These are phyloP conservation scores for Penicillium cataractarum DNA, from an alignment of 495 filamentous ascomycete species.

Conservation along the genomic window DNA sequence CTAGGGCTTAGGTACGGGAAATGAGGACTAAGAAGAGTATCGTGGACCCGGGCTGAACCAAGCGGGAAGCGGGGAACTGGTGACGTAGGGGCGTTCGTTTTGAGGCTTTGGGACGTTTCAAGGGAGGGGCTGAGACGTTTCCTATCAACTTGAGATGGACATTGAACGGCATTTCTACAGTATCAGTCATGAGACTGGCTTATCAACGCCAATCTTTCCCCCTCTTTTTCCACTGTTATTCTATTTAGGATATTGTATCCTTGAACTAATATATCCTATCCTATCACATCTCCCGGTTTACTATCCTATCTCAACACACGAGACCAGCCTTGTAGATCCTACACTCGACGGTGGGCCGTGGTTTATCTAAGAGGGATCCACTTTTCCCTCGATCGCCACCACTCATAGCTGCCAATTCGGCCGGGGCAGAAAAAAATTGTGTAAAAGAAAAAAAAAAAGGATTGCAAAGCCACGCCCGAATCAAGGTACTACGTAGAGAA, in stretches of 20 bases:
- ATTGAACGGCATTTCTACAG: too few species aligned
- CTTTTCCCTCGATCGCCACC: conserved; percentile 5
- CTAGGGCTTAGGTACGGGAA: not conserved
- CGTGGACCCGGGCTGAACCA: not conserved
- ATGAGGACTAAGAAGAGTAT: not conserved
- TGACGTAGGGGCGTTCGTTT: not conserved
- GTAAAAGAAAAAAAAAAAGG: conserved; percentile 12
- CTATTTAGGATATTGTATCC: not conserved
- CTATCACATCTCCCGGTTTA: not conserved
- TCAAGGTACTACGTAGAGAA: conserved; percentile 6
- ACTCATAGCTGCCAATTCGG: conserved; percentile 12
- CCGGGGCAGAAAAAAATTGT: conserved; percentile 11
- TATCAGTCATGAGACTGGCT: not conserved
- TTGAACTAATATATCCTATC: not conserved
- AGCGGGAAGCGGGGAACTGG: not conserved
- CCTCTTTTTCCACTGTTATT: not conserved
- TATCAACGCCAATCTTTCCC: not conserved
- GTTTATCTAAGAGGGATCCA: conserved; percentile 12
- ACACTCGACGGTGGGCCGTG: conserved; percentile 3
- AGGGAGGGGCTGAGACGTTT: not conserved
- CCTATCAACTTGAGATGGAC: too few species aligned
- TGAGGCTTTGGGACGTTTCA: not conserved
- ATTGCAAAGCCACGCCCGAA: conserved; percentile 9
- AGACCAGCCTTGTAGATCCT: not conserved
- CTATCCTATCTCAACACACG: not conserved